Conservation (phyloP, 257 asterid species). For the Nicotiana obtusifolia region DNA sequence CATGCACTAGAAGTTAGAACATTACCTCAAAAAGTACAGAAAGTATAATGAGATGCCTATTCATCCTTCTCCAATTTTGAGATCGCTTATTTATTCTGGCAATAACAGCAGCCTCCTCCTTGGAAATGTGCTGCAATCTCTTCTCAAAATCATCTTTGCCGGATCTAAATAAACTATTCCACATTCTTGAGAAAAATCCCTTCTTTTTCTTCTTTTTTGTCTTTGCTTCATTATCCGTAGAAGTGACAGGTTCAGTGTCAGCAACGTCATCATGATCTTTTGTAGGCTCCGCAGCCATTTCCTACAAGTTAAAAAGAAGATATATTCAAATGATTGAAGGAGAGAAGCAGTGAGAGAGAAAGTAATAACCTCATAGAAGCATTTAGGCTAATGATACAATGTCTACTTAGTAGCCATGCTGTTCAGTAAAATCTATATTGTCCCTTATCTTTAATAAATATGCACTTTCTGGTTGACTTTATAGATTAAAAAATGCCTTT, state of each 20-base stretch:
- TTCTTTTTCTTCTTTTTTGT: constrained; percentile 48
- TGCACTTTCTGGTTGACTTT: not conserved
- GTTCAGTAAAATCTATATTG: not conserved
- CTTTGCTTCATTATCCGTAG: constrained; percentile 38
- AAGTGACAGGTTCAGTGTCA: constrained; percentile 22
- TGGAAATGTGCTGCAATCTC: constrained; percentile 72
- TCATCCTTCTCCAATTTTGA: constrained; percentile 54
- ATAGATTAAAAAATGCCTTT: not conserved
- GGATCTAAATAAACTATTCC: constrained; percentile 59
- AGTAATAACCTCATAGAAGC: not conserved
- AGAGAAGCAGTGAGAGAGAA: not conserved
- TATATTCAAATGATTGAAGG: not conserved
- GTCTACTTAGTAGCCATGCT: not conserved
- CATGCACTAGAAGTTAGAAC: not conserved
- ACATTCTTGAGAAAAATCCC: constrained; percentile 67
- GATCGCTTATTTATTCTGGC: constrained; percentile 63
- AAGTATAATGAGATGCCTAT: constrained; percentile 51
- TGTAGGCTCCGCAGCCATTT: constrained; percentile 58
- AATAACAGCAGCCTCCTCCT: constrained; percentile 81
- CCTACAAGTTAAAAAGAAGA: constrained; percentile 5
- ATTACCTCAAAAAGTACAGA: constrained; percentile 74
- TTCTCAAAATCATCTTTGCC: constrained; percentile 77
- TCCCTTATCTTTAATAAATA: not conserved
- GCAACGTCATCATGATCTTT: constrained; percentile 37
- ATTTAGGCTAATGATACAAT: not conserved